Percentiles rank a stretch among this genome's conserved stretches.
phyloP scores from a whole-genome alignment of 192 early-diverging fungal genomes.

The Coemansia asiatica region DNA sequence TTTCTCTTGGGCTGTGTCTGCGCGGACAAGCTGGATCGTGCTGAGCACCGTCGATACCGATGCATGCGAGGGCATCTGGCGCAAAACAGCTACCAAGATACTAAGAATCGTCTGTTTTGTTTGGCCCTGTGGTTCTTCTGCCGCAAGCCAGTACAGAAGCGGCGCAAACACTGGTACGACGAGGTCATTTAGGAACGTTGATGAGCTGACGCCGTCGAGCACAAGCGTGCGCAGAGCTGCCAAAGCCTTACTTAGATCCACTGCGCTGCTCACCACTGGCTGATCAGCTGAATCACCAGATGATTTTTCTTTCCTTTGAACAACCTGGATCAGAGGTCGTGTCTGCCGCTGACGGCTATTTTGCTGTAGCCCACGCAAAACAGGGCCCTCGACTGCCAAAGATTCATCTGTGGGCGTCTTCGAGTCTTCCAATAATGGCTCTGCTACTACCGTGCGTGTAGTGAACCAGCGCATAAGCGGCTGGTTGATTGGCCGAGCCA shows the following conservation, averaged over 20 bases:
- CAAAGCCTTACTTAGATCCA: constrained; percentile 49
- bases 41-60: constrained; percentile 22
- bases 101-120: constrained; percentile 48
- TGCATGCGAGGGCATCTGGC: constrained; percentile 22
- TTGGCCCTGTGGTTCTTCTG: constrained; percentile 37
- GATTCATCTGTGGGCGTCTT: neutral
- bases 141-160: constrained; percentile 62
- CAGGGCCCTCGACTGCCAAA: neutral
- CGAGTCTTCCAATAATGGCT: too few relatives aligned
- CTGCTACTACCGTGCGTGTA: neutral
- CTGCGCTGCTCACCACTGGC: constrained; percentile 44
- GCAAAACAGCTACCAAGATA: constrained; percentile 14
- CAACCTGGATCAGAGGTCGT: constrained; percentile 26
- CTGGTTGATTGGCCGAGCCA: constrained; percentile 51
- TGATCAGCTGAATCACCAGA: neutral
- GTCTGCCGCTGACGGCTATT: neutral
- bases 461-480: constrained; percentile 50
- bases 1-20: constrained; percentile 7
- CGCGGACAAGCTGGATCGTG: neutral
- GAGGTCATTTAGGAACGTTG: constrained; percentile 58
- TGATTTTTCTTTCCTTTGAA: neutral
- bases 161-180: constrained; percentile 55
- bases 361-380: neutral
- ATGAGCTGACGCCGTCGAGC: constrained; percentile 62
- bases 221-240: constrained; percentile 58